Evolutionary conservation across 306 rosid species (phyloP).

Genomic region (Acacia melanoxylon): DNA sequence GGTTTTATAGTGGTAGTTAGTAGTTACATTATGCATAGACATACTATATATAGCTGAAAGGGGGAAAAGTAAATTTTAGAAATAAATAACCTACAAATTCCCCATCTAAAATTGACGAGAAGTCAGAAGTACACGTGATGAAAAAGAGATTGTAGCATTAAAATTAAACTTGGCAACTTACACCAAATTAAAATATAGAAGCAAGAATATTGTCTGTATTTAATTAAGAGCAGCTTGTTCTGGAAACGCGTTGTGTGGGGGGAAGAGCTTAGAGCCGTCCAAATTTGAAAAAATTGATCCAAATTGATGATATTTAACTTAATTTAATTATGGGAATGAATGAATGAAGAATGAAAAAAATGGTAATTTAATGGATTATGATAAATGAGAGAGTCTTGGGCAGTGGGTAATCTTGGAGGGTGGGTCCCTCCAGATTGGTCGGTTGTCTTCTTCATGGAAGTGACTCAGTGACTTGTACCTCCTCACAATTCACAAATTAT

Average conservation of each 20-base stretch:
- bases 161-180: not conserved
- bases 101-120: not conserved
- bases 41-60: too few relatives aligned
- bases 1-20: not conserved
- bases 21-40: too few relatives aligned
- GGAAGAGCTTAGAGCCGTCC: conserved; percentile 9
- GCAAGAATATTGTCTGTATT: not conserved
- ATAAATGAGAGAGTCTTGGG: conserved; percentile 22
- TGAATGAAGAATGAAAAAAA: conserved; percentile 17
- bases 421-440: conserved; percentile 47
- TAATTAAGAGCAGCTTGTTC: conserved; percentile 23
- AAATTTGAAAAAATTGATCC: conserved; percentile 24
- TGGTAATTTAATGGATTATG: not conserved
- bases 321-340: not conserved
- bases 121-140: not conserved
- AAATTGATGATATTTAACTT: conserved; percentile 13
- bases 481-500: not conserved
- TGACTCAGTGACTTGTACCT: conserved; percentile 28
- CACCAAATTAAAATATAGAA: not conserved
- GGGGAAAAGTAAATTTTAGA: not conserved
- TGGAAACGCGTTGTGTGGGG: conserved; percentile 29
- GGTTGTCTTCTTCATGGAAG: conserved; percentile 58
- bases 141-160: not conserved
- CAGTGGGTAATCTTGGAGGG: conserved; percentile 35
- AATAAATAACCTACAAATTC: not conserved